These are phyloP conservation scores for Rasamsonia emersonii DNA, from an alignment of 2,329 filamentous ascomycete species.

Conservation along the genomic window DNA sequence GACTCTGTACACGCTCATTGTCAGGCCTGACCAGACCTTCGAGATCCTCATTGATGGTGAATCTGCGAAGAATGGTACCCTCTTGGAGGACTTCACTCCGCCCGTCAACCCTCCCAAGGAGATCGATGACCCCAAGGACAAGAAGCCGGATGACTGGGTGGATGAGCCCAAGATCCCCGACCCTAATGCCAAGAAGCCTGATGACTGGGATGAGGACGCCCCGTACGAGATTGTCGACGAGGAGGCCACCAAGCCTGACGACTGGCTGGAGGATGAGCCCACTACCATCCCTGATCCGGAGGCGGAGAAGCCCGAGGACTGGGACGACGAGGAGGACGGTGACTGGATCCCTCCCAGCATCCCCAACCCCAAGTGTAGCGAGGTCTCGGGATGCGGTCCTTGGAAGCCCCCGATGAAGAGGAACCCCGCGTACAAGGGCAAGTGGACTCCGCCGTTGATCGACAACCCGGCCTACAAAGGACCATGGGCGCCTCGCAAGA, in stretches of 20 bases:
- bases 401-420: slow-evolving; percentile 88
- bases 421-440: slow-evolving; percentile 98
- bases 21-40: slow-evolving; percentile 94
- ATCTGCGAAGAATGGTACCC: slow-evolving; percentile 76
- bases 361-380: slow-evolving; percentile 91
- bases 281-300: slow-evolving; percentile 79
- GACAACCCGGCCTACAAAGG: slow-evolving; percentile 99
- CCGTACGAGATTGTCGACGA: slow-evolving; percentile 94
- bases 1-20: slow-evolving; percentile 91
- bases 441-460: slow-evolving; percentile 86
- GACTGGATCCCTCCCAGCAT: slow-evolving; percentile 90
- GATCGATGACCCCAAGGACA: slow-evolving; percentile 90
- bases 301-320: slow-evolving; percentile 95
- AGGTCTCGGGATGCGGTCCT: slow-evolving; percentile 84
- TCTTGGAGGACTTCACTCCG: slow-evolving; percentile 88
- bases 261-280: slow-evolving; percentile 92
- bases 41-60: slow-evolving; percentile 87
- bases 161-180: slow-evolving; percentile 86
- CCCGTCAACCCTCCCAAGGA: slow-evolving; percentile 90
- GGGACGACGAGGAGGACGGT: slow-evolving; percentile 99
- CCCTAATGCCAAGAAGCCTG: slow-evolving; percentile 89
- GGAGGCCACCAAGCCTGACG: slow-evolving; percentile 81
- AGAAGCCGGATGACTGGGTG: slow-evolving; percentile 93
- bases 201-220: slow-evolving; percentile 98
- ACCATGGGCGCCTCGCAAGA: slow-evolving; percentile 87